Conservation (phyloP, 805 yeast species). For the Metschnikowia kofuensis region DNA sequence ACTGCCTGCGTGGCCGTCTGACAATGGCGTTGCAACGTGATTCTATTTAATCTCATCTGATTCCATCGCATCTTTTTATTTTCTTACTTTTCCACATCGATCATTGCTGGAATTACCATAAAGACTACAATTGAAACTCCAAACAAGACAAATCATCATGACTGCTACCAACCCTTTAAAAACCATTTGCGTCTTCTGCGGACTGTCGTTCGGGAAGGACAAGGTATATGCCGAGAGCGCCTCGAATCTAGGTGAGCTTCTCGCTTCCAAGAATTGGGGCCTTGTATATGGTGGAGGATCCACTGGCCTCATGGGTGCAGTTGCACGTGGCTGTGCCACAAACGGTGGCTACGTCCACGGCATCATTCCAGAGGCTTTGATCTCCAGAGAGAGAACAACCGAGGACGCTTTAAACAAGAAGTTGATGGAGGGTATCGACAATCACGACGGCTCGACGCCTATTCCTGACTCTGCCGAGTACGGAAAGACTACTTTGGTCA, state of each 20-base stretch:
- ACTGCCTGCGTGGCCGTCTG: constrained; percentile 2
- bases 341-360: constrained; percentile 75
- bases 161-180: constrained; percentile 30
- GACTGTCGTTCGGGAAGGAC: constrained; percentile 70
- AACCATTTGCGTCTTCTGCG: constrained; percentile 80
- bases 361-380: constrained; percentile 80
- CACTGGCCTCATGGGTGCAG: constrained; percentile 77
- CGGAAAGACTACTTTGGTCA: constrained; percentile 77
- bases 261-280: constrained; percentile 65
- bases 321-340: constrained; percentile 60
- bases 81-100: too few species aligned
- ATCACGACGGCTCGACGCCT: constrained; percentile 66
- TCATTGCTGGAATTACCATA: too few species aligned
- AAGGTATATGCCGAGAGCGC: constrained; percentile 52
- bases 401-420: constrained; percentile 43
- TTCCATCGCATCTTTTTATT: too few species aligned
- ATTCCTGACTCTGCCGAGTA: constrained; percentile 57
- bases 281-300: constrained; percentile 90
- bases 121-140: not conserved
- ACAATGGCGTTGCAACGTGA: not conserved
- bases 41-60: too few species aligned
- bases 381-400: constrained; percentile 63
- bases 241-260: constrained; percentile 51
- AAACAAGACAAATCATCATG: constrained; percentile 12
- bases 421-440: constrained; percentile 51